phyloP scores from a whole-genome alignment of 208 protist species.

The Trypanosoma theileri region DNA sequence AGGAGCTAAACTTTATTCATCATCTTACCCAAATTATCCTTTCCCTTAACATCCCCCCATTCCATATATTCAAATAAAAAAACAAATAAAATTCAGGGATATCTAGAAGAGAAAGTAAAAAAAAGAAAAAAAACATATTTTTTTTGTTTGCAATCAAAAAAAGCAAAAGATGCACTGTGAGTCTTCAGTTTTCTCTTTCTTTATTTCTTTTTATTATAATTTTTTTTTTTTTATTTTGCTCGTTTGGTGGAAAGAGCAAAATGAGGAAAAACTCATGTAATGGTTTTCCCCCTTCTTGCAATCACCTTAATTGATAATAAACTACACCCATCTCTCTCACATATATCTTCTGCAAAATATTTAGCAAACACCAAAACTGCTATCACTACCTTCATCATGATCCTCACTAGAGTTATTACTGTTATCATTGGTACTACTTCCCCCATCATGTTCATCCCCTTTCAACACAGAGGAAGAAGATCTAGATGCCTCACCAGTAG shows the following conservation, averaged over 20 bases:
- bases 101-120: slow-evolving; percentile 16
- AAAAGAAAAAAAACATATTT: slow-evolving; percentile 20
- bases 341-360: not conserved
- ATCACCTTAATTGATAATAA: too few species aligned
- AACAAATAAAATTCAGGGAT: not conserved
- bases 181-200: not conserved
- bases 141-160: too few species aligned
- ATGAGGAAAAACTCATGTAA: too few species aligned
- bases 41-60: not conserved
- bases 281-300: too few species aligned
- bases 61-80: not conserved
- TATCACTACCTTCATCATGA: slow-evolving; percentile 39
- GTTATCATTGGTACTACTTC: not conserved
- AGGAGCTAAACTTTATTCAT: too few species aligned
- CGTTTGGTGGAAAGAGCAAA: too few species aligned
- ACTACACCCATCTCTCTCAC: not conserved
- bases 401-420: not conserved
- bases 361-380: slow-evolving; percentile 44
- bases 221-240: too few species aligned
- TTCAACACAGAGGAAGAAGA: too few species aligned
- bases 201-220: not conserved
- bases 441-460: too few species aligned
- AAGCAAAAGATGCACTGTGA: not conserved
- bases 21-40: too few species aligned
- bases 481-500: too few species aligned